These are phyloP conservation scores for Macadamia integrifolia DNA, from an alignment of 164 flowering plant species.

Conservation along the genomic window DNA sequence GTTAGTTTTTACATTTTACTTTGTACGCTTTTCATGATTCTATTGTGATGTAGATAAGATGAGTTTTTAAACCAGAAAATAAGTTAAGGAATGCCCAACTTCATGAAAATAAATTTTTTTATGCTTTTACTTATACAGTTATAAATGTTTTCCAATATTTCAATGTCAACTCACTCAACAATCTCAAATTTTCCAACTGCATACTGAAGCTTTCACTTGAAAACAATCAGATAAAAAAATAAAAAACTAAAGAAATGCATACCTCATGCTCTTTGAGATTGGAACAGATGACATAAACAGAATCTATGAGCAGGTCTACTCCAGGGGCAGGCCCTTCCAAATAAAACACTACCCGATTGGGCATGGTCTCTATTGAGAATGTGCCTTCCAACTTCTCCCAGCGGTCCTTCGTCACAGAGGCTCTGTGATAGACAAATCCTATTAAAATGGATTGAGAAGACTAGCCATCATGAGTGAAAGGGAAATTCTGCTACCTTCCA, in stretches of 20 bases:
- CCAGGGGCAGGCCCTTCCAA: constrained; percentile 89
- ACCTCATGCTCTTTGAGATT: constrained; percentile 29
- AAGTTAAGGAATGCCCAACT: too few relatives aligned
- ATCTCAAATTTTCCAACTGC: background rate
- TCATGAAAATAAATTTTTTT: too few relatives aligned
- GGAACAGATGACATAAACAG: constrained; percentile 43
- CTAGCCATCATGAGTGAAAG: background rate
- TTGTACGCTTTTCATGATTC: too few relatives aligned
- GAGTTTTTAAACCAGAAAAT: too few relatives aligned
- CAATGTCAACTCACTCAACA: background rate
- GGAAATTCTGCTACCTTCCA: constrained; percentile 46
- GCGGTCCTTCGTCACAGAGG: constrained; percentile 33
- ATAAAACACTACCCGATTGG: constrained; percentile 56
- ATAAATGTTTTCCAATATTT: constrained; percentile 6
- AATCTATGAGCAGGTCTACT: constrained; percentile 57
- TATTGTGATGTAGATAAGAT: too few relatives aligned
- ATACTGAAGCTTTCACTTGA: background rate
- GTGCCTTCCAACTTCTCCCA: constrained; percentile 79
- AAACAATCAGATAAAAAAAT: background rate
- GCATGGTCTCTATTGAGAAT: constrained; percentile 54
- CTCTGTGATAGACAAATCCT: constrained; percentile 28
- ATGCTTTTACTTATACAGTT: background rate
- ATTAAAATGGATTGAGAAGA: background rate
- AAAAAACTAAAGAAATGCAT: constrained; percentile 1
- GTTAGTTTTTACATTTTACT: too few relatives aligned